Evolutionary conservation across 2,329 filamentous ascomycete species (phyloP), one percentile per base, ranked within the genome.

Genomic region (Ophiostoma australiae): DNA sequence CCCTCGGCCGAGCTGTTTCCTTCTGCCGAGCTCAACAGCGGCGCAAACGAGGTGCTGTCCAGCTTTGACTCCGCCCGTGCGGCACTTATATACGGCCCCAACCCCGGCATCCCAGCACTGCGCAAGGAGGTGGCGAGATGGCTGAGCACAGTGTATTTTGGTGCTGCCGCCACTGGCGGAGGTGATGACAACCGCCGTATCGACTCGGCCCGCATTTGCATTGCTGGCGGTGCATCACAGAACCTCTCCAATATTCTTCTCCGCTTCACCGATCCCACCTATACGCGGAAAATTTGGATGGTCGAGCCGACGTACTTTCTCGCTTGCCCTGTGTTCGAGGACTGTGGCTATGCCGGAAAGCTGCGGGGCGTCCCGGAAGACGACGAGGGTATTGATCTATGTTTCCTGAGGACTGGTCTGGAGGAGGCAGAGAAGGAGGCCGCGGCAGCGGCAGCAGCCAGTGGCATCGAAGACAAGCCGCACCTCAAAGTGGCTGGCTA

Each of bases 261-360:
- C 74, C 86, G 87, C 17, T 91, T 89, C 76, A 86, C 89, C 0
- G 90, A 91, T 76, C 86, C 88, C 0, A 76, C 81, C 1, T 89
- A 86, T 76, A 91, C 90, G 11, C 81, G 85, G 31, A 83, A 84
- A 75, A 81, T 91, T 27, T 91, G 87, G 84, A 84, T 91, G 78
- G 85, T 90, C 0, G 85, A 86, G 44, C 89, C 90, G 3, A 86
- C 85, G 1, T 91, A 91, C 76, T 87, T 89, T 78, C 81, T 91
- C 17, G 87, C 86, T 0, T 89, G 88, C 76, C 82, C 86, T 1
- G 87, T 91, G 27, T 89, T 91, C 74, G 83, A 89, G 67, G 90
- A 92, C 77, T 82, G 84, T 58, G 86, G 89, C 0, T 90, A 90
- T 73, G 80, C 81, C 27, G 82, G 82, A 17, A 85, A 84, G 70